Evolutionary conservation across 2,329 filamentous ascomycete species (phyloP).

Genomic region (Hortaea werneckii): DNA sequence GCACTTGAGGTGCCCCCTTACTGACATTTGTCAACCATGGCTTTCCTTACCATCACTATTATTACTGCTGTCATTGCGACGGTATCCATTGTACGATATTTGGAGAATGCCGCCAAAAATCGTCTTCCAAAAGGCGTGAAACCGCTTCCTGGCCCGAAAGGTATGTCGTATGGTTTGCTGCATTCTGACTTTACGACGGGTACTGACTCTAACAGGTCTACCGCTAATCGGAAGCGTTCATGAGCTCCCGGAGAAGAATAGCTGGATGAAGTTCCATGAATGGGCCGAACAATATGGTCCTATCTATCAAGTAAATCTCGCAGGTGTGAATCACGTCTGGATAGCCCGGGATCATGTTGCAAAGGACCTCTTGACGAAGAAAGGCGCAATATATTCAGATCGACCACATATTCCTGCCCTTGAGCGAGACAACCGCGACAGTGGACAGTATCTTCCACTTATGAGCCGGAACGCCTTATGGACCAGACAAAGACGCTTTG

Average conservation of each 20-base stretch:
- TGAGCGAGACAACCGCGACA: slow-evolving; percentile 34
- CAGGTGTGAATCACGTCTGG: slow-evolving; percentile 37
- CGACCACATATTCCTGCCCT: slow-evolving; percentile 36
- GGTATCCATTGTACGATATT: neutral
- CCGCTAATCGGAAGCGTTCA: slow-evolving; percentile 34
- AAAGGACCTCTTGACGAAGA: slow-evolving; percentile 34
- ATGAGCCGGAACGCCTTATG: slow-evolving; percentile 33
- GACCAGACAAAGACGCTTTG: slow-evolving; percentile 35
- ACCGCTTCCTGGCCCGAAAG: neutral
- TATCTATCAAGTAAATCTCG: slow-evolving; percentile 36
- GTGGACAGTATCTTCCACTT: slow-evolving; percentile 36
- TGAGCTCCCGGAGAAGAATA: slow-evolving; percentile 34
- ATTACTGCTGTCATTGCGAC: neutral
- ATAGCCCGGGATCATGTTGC: slow-evolving; percentile 34
- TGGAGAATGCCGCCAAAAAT: neutral
- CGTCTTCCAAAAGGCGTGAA: neutral
- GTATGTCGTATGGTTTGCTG: neutral
- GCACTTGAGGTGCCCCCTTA: neutral
- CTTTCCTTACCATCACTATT: neutral
- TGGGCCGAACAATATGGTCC: slow-evolving; percentile 31
- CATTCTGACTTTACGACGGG: neutral
- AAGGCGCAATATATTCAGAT: slow-evolving; percentile 37
- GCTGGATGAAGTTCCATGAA: slow-evolving; percentile 36
- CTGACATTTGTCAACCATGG: neutral
- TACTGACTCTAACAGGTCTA: slow-evolving; percentile 24